Base-by-base conservation (phyloP, 2,329 filamentous ascomycete species). In the Fusarium armeniacum region DNA sequence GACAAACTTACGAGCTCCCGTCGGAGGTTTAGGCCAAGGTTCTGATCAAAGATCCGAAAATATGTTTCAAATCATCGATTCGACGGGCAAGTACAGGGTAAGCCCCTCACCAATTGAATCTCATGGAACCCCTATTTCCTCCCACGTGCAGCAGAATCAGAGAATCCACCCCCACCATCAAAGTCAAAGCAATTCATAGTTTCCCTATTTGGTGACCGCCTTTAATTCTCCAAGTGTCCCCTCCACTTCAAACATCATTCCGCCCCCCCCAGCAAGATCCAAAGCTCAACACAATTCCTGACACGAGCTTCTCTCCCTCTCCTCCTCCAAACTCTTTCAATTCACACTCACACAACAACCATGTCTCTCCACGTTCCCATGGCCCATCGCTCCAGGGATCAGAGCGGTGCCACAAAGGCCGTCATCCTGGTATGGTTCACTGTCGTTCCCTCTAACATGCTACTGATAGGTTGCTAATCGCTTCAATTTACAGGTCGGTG, bases 341-440 rank as follows among this genome's bases (percentile, higher is more conserved):
- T n/a, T 33, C 46, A 50, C 24, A 38, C 26, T 8, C 33, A n/a
- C 35, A 50, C 28, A 51, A 30, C 35, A 38, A 77, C 50, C 70
- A 87, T 88, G 86, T 86, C 85, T 67, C 84, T 88, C 62, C 86
- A 89, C 73, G 83, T 90, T 73, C 86, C 86, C 72, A 78, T 83
- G 80, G 65, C 82, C 82, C 76, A 85, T 76, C 83, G 73, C 28
- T 45, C 75, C 66, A 85, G 85, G 78, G 83, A 84, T 73, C 75
- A 81, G 70, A 87, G 89, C 77, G 87, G 89, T 77, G 87, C 90
- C 71, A 97, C 94, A 79, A 98, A 98, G 84, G 95, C 95, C 73
- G 91, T 98, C 74, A 97, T 98, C 82, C 85, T 98, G 85, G 94
- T 97, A 86, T 70, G 73, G 60, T 67, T 71, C 61, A 65, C 50